phyloP scores from a whole-genome alignment of 495 filamentous ascomycete species.

The Penicillium pulvis region DNA sequence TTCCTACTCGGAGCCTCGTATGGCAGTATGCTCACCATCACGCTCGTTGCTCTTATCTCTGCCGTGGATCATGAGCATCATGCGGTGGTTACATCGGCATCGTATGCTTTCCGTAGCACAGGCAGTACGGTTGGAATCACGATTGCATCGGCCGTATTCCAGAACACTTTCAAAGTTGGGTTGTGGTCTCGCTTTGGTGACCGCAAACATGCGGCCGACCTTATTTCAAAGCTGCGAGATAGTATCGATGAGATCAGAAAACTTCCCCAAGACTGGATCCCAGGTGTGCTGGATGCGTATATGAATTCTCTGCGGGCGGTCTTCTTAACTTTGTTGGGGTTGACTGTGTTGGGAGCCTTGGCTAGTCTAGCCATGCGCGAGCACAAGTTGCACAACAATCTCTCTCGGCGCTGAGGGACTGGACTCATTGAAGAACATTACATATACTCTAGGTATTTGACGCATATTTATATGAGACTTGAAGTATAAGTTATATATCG shows the following conservation, averaged over 20 bases:
- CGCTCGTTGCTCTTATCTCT: conserved; percentile 75
- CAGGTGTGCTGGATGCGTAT: conserved; percentile 69
- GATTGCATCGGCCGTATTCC: conserved; percentile 75
- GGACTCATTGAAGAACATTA: neutral
- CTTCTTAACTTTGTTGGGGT: conserved; percentile 66
- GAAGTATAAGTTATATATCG: neutral
- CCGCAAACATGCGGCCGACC: conserved; percentile 61
- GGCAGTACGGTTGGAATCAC: conserved; percentile 85
- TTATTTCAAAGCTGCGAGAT: conserved; percentile 71
- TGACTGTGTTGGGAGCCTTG: conserved; percentile 60
- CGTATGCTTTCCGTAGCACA: conserved; percentile 79
- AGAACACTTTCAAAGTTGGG: conserved; percentile 60
- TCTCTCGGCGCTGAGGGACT: conserved; percentile 54
- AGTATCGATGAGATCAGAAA: conserved; percentile 72
- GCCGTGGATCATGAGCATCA: conserved; percentile 82
- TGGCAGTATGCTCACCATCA: conserved; percentile 77
- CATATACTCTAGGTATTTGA: neutral
- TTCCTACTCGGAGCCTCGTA: conserved; percentile 69
- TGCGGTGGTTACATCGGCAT: conserved; percentile 82
- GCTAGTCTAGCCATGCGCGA: conserved; percentile 72
- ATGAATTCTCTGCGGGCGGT: conserved; percentile 76
- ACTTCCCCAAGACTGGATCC: conserved; percentile 70
- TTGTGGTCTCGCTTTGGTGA: conserved; percentile 72
- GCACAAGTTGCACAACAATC: conserved; percentile 72
- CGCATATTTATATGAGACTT: neutral